Conservation (phyloP, 495 filamentous ascomycete species). For the Aspergillus bridgeri region DNA sequence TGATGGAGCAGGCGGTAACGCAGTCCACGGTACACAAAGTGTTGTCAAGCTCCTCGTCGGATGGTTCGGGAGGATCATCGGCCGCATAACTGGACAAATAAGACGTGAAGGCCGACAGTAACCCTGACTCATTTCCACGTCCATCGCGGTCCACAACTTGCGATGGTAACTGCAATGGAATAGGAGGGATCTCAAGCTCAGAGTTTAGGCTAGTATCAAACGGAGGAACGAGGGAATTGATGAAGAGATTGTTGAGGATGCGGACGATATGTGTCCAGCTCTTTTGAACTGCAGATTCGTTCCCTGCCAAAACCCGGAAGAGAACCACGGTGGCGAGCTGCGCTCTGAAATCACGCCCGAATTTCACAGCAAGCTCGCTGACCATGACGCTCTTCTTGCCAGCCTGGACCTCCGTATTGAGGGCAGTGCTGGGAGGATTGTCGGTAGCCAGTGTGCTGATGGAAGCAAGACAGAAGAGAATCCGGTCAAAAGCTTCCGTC, state of each 20-base stretch:
- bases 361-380: slow-evolving; percentile 94
- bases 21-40: slow-evolving; percentile 93
- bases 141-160: slow-evolving; percentile 87
- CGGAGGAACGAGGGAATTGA: slow-evolving; percentile 88
- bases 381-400: slow-evolving; percentile 96
- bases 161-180: slow-evolving; percentile 86
- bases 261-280: slow-evolving; percentile 87
- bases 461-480: slow-evolving; percentile 80
- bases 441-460: slow-evolving; percentile 84
- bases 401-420: slow-evolving; percentile 96
- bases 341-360: slow-evolving; percentile 89
- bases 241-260: slow-evolving; percentile 92
- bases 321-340: slow-evolving; percentile 91
- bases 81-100: slow-evolving; percentile 99
- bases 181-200: slow-evolving; percentile 72
- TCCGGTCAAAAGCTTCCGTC: slow-evolving; percentile 84
- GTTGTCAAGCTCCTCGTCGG: slow-evolving; percentile 94
- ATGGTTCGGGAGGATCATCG: slow-evolving; percentile 95
- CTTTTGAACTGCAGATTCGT: slow-evolving; percentile 68
- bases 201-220: slow-evolving; percentile 71
- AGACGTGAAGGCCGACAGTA: slow-evolving; percentile 90
- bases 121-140: slow-evolving; percentile 70
- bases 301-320: slow-evolving; percentile 83
- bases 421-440: slow-evolving; percentile 69
- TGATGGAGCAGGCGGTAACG: slow-evolving; percentile 81